Evolutionary conservation across 495 filamentous ascomycete genomes (phyloP).

Genomic region (Aspergillus asperescens): DNA sequence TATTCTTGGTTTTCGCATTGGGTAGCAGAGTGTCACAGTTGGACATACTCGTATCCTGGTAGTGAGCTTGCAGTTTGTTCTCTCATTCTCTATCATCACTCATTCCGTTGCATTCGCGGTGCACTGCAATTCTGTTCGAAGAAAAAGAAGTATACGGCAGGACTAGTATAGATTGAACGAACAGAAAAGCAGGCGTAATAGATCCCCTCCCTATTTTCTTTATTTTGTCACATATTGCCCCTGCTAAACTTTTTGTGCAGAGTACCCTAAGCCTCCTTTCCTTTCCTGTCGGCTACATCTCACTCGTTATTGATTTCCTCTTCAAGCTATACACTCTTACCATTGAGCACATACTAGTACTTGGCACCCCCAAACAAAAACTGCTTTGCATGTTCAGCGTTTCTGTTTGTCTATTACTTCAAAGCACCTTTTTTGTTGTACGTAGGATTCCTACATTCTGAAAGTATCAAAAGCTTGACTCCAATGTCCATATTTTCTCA

Average conservation of each 20-base stretch:
- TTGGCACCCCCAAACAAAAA: background rate
- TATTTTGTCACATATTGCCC: background rate
- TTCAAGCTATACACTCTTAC: background rate
- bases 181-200: background rate
- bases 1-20: conserved; percentile 1
- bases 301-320: background rate
- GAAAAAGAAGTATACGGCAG: background rate
- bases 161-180: background rate
- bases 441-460: background rate
- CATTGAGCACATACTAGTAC: background rate
- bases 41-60: conserved; percentile 3
- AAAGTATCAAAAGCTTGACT: conserved; percentile 17
- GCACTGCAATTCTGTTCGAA: background rate
- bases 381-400: background rate
- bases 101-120: background rate
- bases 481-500: background rate
- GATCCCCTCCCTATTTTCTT: background rate
- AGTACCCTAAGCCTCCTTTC: background rate
- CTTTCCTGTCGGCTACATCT: background rate
- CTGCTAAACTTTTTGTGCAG: conserved; percentile 2
- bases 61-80: background rate
- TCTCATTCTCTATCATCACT: background rate
- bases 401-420: background rate
- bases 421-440: background rate
- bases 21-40: conserved; percentile 1